Conservation (phyloP, 2,329 filamentous ascomycete species). For the Lasiodiplodia theobromae region DNA sequence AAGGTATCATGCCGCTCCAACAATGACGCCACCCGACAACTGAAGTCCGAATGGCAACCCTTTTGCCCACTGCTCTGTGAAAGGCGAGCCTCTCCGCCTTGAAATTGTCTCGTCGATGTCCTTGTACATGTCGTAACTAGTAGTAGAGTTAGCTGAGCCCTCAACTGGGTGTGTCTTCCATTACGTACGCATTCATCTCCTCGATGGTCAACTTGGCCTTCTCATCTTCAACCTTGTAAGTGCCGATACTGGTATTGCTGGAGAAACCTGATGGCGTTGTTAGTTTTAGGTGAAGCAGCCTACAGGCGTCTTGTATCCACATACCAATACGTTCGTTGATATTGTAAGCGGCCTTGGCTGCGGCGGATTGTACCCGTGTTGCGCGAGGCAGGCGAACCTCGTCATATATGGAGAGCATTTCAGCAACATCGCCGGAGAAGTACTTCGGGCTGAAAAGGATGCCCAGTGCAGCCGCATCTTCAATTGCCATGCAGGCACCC, state of each 20-base stretch:
- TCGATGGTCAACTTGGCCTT: slow-evolving; percentile 70
- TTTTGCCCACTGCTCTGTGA: not conserved
- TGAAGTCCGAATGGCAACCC: slow-evolving; percentile 15
- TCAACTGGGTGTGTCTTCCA: not conserved
- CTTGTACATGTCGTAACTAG: slow-evolving; percentile 25
- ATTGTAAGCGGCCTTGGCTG: slow-evolving; percentile 47
- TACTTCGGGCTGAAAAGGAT: slow-evolving; percentile 63
- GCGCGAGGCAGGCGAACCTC: slow-evolving; percentile 46
- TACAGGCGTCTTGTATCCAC: rapidly evolving
- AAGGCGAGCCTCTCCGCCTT: not conserved
- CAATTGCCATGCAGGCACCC: slow-evolving; percentile 73
- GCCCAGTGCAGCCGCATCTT: slow-evolving; percentile 69
- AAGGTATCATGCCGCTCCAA: not conserved
- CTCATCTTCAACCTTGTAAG: slow-evolving; percentile 69
- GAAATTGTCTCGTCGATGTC: slow-evolving; percentile 4
- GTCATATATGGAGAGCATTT: slow-evolving; percentile 46
- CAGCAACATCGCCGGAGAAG: slow-evolving; percentile 47
- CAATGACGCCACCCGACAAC: slow-evolving; percentile 5
- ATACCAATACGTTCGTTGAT: slow-evolving; percentile 54
- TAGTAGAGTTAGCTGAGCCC: not conserved
- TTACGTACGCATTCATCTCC: slow-evolving; percentile 69
- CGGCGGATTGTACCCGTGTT: slow-evolving; percentile 47
- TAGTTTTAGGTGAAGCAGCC: not conserved
- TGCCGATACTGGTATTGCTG: slow-evolving; percentile 62
- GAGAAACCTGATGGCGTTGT: slow-evolving; percentile 56